Evolutionary conservation across 768 basidiomycete genomes (phyloP).

Genomic region (Mycena vitilis): DNA sequence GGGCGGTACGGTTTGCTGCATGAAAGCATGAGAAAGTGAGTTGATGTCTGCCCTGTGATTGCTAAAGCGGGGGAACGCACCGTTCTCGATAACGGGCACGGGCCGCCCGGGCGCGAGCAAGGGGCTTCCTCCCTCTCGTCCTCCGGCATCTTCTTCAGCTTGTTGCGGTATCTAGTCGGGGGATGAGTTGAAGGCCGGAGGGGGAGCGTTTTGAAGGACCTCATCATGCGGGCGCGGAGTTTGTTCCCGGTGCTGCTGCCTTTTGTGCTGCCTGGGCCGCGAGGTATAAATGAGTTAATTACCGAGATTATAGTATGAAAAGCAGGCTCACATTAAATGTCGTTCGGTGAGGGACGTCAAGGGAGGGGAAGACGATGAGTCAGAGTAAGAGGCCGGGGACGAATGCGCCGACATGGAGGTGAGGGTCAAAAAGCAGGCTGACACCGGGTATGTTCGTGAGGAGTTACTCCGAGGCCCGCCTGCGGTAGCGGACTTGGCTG

Average conservation of each 20-base stretch:
- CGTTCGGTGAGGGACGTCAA: not conserved
- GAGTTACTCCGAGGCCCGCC: too few relatives aligned
- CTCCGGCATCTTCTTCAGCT: not conserved
- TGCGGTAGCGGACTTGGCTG: too few relatives aligned
- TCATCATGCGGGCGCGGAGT: not conserved
- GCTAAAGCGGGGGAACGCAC: not conserved
- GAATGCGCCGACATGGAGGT: too few relatives aligned
- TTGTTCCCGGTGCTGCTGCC: not conserved
- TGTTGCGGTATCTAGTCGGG: not conserved
- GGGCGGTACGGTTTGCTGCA: not conserved
- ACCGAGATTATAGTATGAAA: too few relatives aligned
- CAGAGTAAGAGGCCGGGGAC: too few relatives aligned
- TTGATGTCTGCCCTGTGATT: not conserved
- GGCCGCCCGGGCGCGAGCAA: not conserved
- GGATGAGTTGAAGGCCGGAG: not conserved
- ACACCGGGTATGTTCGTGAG: too few relatives aligned
- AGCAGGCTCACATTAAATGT: not conserved
- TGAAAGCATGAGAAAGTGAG: not conserved
- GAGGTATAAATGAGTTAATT: too few relatives aligned
- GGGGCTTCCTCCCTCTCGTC: not conserved
- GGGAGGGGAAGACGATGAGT: too few relatives aligned
- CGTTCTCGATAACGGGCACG: not conserved
- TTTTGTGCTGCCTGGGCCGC: not conserved
- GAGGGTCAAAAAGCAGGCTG: too few relatives aligned
- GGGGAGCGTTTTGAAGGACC: not conserved